These are phyloP conservation scores for Asterochloris erici DNA, from an alignment of 139 green algal genomes.

Conservation along the genomic window DNA sequence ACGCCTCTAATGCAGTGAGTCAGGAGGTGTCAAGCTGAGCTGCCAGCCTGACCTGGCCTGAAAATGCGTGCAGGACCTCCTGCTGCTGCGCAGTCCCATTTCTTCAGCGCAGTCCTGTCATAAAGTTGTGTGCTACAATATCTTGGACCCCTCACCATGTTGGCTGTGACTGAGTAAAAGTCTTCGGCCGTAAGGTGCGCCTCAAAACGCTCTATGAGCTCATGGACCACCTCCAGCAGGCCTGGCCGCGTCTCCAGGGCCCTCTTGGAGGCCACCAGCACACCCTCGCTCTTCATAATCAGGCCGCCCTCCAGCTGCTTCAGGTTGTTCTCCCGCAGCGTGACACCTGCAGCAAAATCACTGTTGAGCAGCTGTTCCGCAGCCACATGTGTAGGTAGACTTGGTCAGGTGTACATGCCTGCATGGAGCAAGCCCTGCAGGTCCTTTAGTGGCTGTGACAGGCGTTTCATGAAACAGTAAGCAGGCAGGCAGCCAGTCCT, in stretches of 20 bases:
- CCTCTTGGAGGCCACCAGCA: constrained; percentile 78
- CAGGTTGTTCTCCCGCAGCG: constrained; percentile 97
- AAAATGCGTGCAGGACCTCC: constrained; percentile 53
- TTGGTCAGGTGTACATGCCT: no score
- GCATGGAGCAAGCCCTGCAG: no score
- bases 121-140: no score
- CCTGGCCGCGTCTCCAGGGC: constrained; percentile 63
- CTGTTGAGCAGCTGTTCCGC: no score
- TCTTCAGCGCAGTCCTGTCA: neutral
- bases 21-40: constrained; percentile 11
- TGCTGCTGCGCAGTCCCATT: constrained; percentile 67
- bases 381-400: no score
- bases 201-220: constrained; percentile 96
- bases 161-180: constrained; percentile 71
- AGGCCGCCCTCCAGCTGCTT: constrained; percentile 79
- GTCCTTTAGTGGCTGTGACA: no score
- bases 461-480: no score
- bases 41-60: constrained; percentile 50
- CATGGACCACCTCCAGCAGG: constrained; percentile 68
- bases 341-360: constrained; percentile 71
- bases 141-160: constrained; percentile 57
- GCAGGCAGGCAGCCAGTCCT: no score
- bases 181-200: constrained; percentile 24
- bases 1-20: neutral
- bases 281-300: constrained; percentile 81